A percentile compares a stretch with the other conserved stretches of the same genome.
Conservation (phyloP, 306 rosid genomes). For the Glycine latifolia region DNA sequence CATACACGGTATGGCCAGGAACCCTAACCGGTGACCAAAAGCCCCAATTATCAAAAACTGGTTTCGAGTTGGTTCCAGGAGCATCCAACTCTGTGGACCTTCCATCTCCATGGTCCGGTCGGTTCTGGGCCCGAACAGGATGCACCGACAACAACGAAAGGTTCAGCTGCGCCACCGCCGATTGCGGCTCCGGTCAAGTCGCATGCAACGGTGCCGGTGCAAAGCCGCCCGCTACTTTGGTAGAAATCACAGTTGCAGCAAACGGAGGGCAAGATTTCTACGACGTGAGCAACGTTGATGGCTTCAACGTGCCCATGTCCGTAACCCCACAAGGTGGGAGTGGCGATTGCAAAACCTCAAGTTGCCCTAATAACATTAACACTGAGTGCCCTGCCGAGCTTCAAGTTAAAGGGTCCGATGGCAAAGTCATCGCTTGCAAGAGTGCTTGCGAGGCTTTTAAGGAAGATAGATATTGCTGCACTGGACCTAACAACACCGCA, state of each 20-base stretch:
- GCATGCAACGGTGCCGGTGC: background rate
- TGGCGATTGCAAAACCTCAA: background rate
- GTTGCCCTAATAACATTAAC: slow-evolving; percentile 24
- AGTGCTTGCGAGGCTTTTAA: slow-evolving; percentile 49
- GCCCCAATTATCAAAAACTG: slow-evolving; percentile 40
- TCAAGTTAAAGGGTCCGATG: slow-evolving; percentile 8
- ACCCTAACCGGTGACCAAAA: slow-evolving; percentile 34
- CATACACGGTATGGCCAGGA: slow-evolving; percentile 51
- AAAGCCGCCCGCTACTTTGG: slow-evolving; percentile 33
- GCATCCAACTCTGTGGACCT: background rate
- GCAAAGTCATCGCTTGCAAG: slow-evolving; percentile 47
- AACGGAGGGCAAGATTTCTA: slow-evolving; percentile 35
- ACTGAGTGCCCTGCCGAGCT: slow-evolving; percentile 7
- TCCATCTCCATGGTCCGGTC: slow-evolving; percentile 15
- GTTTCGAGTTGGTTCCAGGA: slow-evolving; percentile 40
- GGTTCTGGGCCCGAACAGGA: slow-evolving; percentile 1
- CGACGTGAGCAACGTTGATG: slow-evolving; percentile 21
- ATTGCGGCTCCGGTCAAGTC: slow-evolving; percentile 43
- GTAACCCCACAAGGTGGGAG: background rate
- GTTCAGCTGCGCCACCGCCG: slow-evolving; percentile 47
- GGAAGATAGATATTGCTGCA: slow-evolving; percentile 45
- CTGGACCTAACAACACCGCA: background rate
- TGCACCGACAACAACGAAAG: slow-evolving; percentile 2
- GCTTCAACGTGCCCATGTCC: slow-evolving; percentile 7
- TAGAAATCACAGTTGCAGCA: slow-evolving; percentile 16